Base-by-base conservation (phyloP, 2,329 filamentous ascomycete genomes). In the Aspergillus puulaauensis region DNA sequence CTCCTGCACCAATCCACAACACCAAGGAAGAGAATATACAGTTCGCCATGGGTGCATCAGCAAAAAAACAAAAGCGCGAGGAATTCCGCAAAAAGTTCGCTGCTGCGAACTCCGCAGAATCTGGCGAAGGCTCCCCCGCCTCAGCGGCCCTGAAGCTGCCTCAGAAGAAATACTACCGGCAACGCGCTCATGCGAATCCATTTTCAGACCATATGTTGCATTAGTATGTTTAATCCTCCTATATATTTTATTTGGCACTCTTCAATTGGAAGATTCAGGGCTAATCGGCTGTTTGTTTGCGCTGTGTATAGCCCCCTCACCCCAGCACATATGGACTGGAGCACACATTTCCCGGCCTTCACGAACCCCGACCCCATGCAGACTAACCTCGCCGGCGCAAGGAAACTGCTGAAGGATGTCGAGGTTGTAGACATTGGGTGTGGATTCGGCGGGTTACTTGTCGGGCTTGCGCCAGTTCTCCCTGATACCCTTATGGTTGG, bases 361-460 rank as follows among this genome's bases (percentile, higher is more conserved):
- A 82, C 86, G 46, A 66, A 77, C 56, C 70, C 73, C 1, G 75
- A 75, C 48, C 54, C 68, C 7, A 65, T 63, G 12, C 68, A 71
- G 51, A 67, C 62, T 50, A 77, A 69, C 33, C 64, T 72, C 17
- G 59, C 57, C 21, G 74, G 71, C 23, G 62, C 66, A 61, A 70
- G 60, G 72, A 73, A 67, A 71, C 75, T 90, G 60, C 80, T 78
- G 35, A 88, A 90, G 72, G 82, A 91, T 60, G 88, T 99, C 47
- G 92, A 97, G 72, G 86, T 99, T 46, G 92, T 93, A 63, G 95
- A 99, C 77, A 97, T 99, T 71, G 95, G 95, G 24, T 99, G 95
- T 73, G 95, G 95, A 5, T 99, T 96, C 73, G 95, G 95, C 47
- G 95, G 95, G 6, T 80, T 99, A 56, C 82, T 96, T 3, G 89